These are phyloP conservation scores for Ambrosiella xylebori DNA, from an alignment of 2,329 filamentous ascomycete species.

Conservation along the genomic window DNA sequence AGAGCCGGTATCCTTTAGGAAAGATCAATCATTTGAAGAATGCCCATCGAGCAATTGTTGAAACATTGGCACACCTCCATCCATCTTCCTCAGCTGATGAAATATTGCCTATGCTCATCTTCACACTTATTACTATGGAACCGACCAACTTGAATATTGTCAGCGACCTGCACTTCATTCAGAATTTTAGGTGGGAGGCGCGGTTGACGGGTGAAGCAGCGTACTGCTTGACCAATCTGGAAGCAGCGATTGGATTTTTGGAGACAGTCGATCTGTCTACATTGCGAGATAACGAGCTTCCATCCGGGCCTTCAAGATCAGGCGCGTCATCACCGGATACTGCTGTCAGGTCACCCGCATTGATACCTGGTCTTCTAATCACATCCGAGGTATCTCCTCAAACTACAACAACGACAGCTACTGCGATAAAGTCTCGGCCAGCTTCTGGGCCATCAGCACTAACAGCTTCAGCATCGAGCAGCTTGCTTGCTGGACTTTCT, in stretches of 20 bases:
- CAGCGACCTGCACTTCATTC: slow-evolving; percentile 89
- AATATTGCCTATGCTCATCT: slow-evolving; percentile 92
- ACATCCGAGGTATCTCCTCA: slow-evolving; percentile 16
- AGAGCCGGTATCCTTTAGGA: slow-evolving; percentile 72
- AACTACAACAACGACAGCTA: background rate
- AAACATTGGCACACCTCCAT: slow-evolving; percentile 53
- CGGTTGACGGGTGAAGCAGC: slow-evolving; percentile 88
- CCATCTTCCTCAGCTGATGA: slow-evolving; percentile 86
- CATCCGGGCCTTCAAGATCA: slow-evolving; percentile 41
- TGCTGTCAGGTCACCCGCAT: slow-evolving; percentile 29
- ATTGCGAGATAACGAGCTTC: slow-evolving; percentile 61
- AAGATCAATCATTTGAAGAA: slow-evolving; percentile 80
- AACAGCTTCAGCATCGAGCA: background rate
- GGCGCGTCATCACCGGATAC: slow-evolving; percentile 34
- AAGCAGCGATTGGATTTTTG: slow-evolving; percentile 84
- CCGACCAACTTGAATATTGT: slow-evolving; percentile 75
- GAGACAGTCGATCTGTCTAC: slow-evolving; percentile 90
- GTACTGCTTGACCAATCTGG: slow-evolving; percentile 90
- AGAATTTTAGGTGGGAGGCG: slow-evolving; percentile 68
- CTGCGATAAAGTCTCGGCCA: background rate
- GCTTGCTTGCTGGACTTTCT: slow-evolving; percentile 13
- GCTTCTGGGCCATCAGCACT: background rate
- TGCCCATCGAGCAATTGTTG: slow-evolving; percentile 86
- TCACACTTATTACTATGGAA: slow-evolving; percentile 78
- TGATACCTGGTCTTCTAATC: slow-evolving; percentile 26